A percentile compares a stretch with the other conserved stretches of the same genome.
phyloP scores from a whole-genome alignment of 345 rosid species.

The Dovyalis caffra region DNA sequence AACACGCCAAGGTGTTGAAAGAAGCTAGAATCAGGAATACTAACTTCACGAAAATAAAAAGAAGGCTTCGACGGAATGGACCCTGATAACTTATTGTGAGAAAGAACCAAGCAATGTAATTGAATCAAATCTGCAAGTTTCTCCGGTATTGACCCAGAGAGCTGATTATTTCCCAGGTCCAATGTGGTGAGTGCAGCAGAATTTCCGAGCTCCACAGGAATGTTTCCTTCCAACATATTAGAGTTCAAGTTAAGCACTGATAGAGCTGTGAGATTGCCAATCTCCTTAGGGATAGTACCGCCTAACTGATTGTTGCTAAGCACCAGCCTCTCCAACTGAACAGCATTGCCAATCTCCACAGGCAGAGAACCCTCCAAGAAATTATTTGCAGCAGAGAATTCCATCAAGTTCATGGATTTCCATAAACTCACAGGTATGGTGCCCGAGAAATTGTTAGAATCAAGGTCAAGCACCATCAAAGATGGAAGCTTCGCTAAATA shows the following conservation, averaged over 20 bases:
- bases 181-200: conserved; percentile 67
- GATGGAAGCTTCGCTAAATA: conserved; percentile 72
- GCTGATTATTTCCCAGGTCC: conserved; percentile 75
- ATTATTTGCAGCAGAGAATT: conserved; percentile 72
- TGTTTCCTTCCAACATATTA: conserved; percentile 58
- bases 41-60: conserved; percentile 56
- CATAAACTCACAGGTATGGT: conserved; percentile 58
- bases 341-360: conserved; percentile 58
- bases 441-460: conserved; percentile 74
- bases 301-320: conserved; percentile 56
- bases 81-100: conserved; percentile 74
- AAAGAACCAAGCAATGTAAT: conserved; percentile 81
- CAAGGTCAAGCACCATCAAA: conserved; percentile 65
- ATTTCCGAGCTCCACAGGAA: conserved; percentile 65
- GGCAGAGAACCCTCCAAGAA: conserved; percentile 56
- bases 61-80: conserved; percentile 60
- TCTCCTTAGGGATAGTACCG: conserved; percentile 65
- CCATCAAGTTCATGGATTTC: conserved; percentile 60
- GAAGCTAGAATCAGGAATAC: conserved; percentile 71
- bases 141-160: conserved; percentile 67
- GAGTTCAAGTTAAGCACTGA: conserved; percentile 72
- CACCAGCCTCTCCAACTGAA: conserved; percentile 54
- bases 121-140: conserved; percentile 53
- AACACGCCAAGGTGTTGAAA: conserved; percentile 82
- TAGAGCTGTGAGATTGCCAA: conserved; percentile 61